A percentile compares a stretch with the other conserved stretches of the same genome.
These are phyloP conservation scores for Macrolepiota dolichaula DNA, from an alignment of 768 basidiomycete species.

Conservation along the genomic window DNA sequence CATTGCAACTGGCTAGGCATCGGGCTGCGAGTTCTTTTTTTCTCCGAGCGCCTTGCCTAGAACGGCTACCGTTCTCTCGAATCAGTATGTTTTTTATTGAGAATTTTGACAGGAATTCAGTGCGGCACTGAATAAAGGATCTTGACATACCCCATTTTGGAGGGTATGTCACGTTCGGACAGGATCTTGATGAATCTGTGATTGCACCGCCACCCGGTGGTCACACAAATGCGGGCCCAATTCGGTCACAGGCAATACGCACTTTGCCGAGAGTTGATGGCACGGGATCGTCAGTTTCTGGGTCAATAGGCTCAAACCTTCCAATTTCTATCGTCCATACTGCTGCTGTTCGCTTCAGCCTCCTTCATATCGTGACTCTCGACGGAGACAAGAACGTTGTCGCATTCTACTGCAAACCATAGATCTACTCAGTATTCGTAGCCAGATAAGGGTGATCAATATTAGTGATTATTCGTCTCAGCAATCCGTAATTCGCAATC, in stretches of 20 bases:
- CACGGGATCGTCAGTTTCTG: not conserved
- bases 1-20: not conserved
- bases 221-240: slow-evolving; percentile 16
- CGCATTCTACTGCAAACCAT: not conserved
- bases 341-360: slow-evolving; percentile 2
- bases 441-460: not conserved
- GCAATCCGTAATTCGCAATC: not conserved
- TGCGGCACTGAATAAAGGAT: slow-evolving; percentile 28
- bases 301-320: not conserved
- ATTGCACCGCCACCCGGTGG: slow-evolving; percentile 19
- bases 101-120: slow-evolving; percentile 11
- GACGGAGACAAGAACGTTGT: slow-evolving; percentile 3
- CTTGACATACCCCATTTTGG: slow-evolving; percentile 16
- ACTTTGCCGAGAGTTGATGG: slow-evolving; percentile 17
- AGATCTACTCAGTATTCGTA: not conserved
- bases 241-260: slow-evolving; percentile 13
- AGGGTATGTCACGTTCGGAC: slow-evolving; percentile 15
- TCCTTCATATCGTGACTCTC: not conserved
- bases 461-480: not conserved
- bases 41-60: not conserved
- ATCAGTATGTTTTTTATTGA: not conserved
- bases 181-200: slow-evolving; percentile 14
- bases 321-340: not conserved
- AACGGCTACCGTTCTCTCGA: not conserved
- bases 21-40: not conserved